phyloP scores from a whole-genome alignment of 2,329 filamentous ascomycete species.

The Paramyrothecium sp. region DNA sequence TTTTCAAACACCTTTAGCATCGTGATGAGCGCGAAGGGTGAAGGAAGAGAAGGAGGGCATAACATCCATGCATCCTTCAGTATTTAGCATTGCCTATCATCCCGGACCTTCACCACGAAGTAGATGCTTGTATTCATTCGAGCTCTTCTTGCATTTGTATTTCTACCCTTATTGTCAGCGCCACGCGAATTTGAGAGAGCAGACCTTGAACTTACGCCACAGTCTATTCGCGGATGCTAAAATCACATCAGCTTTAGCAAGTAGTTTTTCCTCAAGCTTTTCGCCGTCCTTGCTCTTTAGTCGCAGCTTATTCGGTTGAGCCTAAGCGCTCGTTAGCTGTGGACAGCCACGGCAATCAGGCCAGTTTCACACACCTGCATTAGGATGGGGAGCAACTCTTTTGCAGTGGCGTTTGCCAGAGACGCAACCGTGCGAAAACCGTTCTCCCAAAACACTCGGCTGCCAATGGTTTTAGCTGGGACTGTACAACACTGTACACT shows the following conservation, averaged over 20 bases:
- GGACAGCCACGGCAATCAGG: conserved; percentile 2
- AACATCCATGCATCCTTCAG: background rate
- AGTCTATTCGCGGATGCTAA: conserved; percentile 66
- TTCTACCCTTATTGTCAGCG: conserved; percentile 31
- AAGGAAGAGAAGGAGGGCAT: too few species aligned
- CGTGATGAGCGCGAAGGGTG: too few species aligned
- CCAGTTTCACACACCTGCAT: conserved; percentile 54
- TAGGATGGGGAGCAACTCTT: conserved; percentile 68
- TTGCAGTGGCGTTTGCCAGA: conserved; percentile 66
- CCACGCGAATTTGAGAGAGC: background rate
- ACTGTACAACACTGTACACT: too few species aligned
- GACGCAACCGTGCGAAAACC: conserved; percentile 68
- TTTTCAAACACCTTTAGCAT: too few species aligned
- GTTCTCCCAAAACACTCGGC: conserved; percentile 70
- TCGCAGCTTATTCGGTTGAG: conserved; percentile 64
- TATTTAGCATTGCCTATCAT: background rate
- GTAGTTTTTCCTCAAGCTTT: conserved; percentile 62
- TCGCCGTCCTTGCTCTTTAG: conserved; percentile 53
- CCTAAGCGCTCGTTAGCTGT: conserved; percentile 36
- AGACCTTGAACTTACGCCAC: conserved; percentile 54
- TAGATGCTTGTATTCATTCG: too few species aligned
- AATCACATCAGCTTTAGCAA: conserved; percentile 67
- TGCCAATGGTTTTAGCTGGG: conserved; percentile 9
- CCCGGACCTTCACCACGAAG: too few species aligned
- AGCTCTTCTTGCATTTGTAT: conserved; percentile 51